Base-by-base conservation (phyloP, 192 early-diverging fungal species). In the Gamsiella multidivaricata region DNA sequence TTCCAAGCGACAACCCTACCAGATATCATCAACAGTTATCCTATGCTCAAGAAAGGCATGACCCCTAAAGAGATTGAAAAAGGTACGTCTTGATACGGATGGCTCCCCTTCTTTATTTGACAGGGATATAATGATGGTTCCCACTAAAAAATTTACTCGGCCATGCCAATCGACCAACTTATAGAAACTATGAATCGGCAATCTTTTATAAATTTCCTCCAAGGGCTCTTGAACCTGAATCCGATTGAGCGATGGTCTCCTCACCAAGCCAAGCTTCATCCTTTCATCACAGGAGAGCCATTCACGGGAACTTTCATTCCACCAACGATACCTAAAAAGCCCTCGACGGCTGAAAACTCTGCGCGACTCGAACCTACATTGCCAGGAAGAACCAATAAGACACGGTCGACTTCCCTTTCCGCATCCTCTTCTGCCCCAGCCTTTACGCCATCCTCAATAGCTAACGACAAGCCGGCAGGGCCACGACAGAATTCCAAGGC, bases 161-260 rank as follows among this genome's bases (percentile, higher is more conserved):
- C n/a, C n/a, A n/a, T n/a, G n/a, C n/a, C n/a, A n/a, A n/a, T n/a
- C n/a, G n/a, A n/a, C n/a, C n/a, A n/a, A n/a, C n/a, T n/a, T n/a
- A n/a, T 61, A 92, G 94, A 95, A 85, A 89, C 84, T 81, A 83
- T 84, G 60, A 89, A 84, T 67, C 89, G 96, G 4, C 53, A 84
- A 18, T 89, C 92, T 10, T 91, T 99, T 47, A 88, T 96, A 42
- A 96, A 99, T 81, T 99, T 99, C 82, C 70, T 98, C 20, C 84
- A 89, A 34, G 96, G 96, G 14, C 80, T 98, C n/a, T 81, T 99
- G 47, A 90, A 92, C 45, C 64, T 98, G 32, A 97, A 99, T 59
- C 96, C 95, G 2, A 86, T 94, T 62, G 94, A 94, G 74, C 87
- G 97, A 54, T 98, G 96, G 96, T 92, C 95, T 11, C 96, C 97